These are phyloP conservation scores for Scleroderma citrinum DNA, from an alignment of 768 basidiomycete genomes.

Conservation along the genomic window DNA sequence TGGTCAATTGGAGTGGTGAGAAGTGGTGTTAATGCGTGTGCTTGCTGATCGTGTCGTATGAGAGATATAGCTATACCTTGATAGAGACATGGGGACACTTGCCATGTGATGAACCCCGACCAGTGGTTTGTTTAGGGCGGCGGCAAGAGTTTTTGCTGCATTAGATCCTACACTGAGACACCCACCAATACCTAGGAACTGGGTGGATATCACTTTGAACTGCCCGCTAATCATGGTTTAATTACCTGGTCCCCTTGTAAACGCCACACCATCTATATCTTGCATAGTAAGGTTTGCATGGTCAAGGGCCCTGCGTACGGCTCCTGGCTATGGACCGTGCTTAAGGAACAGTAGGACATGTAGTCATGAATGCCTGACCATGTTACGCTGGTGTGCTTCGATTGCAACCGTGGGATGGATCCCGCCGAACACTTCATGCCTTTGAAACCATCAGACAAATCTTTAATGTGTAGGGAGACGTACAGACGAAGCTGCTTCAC, in stretches of 20 bases:
- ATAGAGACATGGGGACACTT: slow-evolving; percentile 3
- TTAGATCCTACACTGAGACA: slow-evolving; percentile 77
- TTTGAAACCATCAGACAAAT: slow-evolving; percentile 1
- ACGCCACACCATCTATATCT: slow-evolving; percentile 83
- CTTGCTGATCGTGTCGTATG: slow-evolving; percentile 56
- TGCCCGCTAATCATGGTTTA: neutral
- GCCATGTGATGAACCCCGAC: slow-evolving; percentile 98
- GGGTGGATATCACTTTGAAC: slow-evolving; percentile 1
- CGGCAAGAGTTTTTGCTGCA: slow-evolving; percentile 82
- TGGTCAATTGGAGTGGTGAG: slow-evolving; percentile 48
- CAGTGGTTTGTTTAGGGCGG: slow-evolving; percentile 68
- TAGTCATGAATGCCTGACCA: slow-evolving; percentile 39
- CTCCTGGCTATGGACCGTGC: slow-evolving; percentile 51
- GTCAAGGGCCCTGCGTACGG: slow-evolving; percentile 58
- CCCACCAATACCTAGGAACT: slow-evolving; percentile 58
- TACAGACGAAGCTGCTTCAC: slow-evolving; percentile 71
- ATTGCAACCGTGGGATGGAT: slow-evolving; percentile 79
- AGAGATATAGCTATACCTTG: neutral
- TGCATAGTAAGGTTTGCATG: slow-evolving; percentile 54
- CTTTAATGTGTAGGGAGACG: slow-evolving; percentile 12
- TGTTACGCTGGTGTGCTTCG: slow-evolving; percentile 68
- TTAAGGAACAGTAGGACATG: neutral
- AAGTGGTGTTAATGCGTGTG: slow-evolving; percentile 78
- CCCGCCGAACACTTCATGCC: slow-evolving; percentile 43
- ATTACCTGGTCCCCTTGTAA: slow-evolving; percentile 81